Percentiles rank a stretch among this genome's conserved stretches.
Evolutionary conservation across 345 rosid genomes (phyloP).

Genomic region (Geranium rotundifolium): DNA sequence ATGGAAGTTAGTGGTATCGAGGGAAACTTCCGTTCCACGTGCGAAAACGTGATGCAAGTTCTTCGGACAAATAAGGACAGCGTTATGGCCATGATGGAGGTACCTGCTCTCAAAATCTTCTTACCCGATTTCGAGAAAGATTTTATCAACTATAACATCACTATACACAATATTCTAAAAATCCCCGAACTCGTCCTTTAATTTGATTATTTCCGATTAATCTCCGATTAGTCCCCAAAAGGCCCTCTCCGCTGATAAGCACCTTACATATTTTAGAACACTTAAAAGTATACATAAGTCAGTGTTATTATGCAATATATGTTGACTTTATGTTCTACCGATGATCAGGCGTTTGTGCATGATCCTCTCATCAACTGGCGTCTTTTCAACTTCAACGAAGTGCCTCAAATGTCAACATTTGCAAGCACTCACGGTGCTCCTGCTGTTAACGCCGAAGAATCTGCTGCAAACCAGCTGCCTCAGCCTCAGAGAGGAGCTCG

Average conservation of each 20-base stretch:
- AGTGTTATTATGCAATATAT: not conserved
- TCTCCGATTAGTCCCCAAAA: no score
- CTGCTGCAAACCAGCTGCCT: constrained; percentile 56
- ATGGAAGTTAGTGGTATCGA: constrained; percentile 99
- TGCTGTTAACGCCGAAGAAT: constrained; percentile 51
- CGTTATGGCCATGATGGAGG: constrained; percentile 99
- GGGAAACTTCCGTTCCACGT: constrained; percentile 86
- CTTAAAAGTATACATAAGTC: no score
- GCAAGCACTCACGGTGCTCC: constrained; percentile 42
- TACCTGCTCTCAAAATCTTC: constrained; percentile 1
- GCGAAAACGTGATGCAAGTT: constrained; percentile 97
- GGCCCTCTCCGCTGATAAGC: no score
- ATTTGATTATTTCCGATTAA: no score
- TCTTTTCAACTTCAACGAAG: constrained; percentile 93
- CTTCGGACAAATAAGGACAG: constrained; percentile 83
- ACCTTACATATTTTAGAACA: no score
- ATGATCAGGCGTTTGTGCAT: constrained; percentile 85
- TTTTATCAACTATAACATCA: no score
- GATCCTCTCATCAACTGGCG: constrained; percentile 99
- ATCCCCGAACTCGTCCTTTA: no score
- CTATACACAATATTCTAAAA: no score
- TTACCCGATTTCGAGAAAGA: no score
- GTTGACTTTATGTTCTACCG: constrained; percentile 4
- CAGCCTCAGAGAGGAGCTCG: constrained; percentile 92
- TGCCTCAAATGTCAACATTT: constrained; percentile 74